A percentile compares a stretch with the other conserved stretches of the same genome.
Evolutionary conservation across 1,284 basidiomycete genomes (phyloP).

Genomic region (Fomitopsis betulina): DNA sequence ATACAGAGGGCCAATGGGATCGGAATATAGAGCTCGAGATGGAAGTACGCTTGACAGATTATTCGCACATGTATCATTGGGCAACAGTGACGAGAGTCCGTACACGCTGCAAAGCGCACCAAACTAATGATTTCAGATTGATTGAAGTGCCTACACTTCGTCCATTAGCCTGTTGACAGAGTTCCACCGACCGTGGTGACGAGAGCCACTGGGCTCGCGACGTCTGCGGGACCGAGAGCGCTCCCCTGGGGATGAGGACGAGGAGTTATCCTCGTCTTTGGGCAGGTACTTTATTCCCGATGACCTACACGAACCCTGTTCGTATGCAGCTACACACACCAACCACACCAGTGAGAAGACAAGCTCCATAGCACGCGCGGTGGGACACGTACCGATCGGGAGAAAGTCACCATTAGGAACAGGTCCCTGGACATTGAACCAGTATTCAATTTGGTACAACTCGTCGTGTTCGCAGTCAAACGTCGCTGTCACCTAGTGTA

Average conservation of each 20-base stretch:
- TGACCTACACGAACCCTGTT: conserved; percentile 46
- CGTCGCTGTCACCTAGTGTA: conserved; percentile 41
- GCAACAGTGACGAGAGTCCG: no score
- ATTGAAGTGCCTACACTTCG: background rate
- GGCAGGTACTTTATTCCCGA: conserved; percentile 51
- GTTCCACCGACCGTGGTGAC: background rate
- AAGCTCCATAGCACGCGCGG: no score
- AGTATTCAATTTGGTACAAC: conserved; percentile 58
- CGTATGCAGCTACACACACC: conserved; percentile 42
- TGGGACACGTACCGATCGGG: conserved; percentile 44
- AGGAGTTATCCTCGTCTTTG: conserved; percentile 30
- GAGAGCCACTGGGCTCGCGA: background rate
- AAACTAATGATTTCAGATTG: background rate
- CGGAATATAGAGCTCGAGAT: background rate
- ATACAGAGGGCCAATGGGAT: background rate
- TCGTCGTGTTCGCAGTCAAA: conserved; percentile 46
- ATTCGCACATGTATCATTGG: no score
- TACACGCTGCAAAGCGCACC: no score
- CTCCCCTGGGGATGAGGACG: background rate
- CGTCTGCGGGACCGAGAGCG: background rate
- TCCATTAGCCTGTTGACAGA: background rate
- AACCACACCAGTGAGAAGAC: background rate
- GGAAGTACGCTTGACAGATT: background rate
- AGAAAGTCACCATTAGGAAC: conserved; percentile 61
- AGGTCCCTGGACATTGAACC: conserved; percentile 65